Percentiles rank a stretch among this genome's conserved stretches.
Evolutionary conservation across 352 stramenopile species (phyloP).

Genomic region (Phytophthora capsici): DNA sequence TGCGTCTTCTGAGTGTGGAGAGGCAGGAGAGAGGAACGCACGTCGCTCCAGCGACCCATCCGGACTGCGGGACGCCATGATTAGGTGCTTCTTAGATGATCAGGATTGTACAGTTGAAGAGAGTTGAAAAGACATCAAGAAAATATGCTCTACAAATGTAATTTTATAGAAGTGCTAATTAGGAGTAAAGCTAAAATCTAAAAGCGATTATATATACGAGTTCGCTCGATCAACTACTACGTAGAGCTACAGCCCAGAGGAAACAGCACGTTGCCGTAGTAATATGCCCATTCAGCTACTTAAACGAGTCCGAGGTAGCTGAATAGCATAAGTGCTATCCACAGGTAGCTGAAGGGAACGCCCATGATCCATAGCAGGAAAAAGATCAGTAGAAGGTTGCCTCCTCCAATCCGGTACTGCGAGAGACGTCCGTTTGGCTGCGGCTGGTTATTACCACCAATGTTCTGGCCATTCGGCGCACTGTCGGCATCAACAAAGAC

Average conservation of each 20-base stretch:
- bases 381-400: slow-evolving; percentile 77
- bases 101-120: slow-evolving; percentile 4
- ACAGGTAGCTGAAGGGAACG: slow-evolving; percentile 80
- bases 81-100: background rate
- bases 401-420: slow-evolving; percentile 67
- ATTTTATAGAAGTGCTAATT: background rate
- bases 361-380: slow-evolving; percentile 85
- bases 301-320: slow-evolving; percentile 80
- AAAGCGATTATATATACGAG: slow-evolving; percentile 42
- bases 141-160: slow-evolving; percentile 9
- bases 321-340: slow-evolving; percentile 78
- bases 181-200: slow-evolving; percentile 36
- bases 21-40: slow-evolving; percentile 25
- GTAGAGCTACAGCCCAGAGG: background rate
- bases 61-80: slow-evolving; percentile 14
- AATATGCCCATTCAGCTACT: slow-evolving; percentile 5
- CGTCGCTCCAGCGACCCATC: slow-evolving; percentile 31
- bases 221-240: slow-evolving; percentile 24
- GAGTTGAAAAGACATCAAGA: background rate
- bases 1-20: slow-evolving; percentile 12
- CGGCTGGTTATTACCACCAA: slow-evolving; percentile 34
- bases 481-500: slow-evolving; percentile 27
- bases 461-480: slow-evolving; percentile 32
- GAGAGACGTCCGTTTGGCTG: slow-evolving; percentile 50
- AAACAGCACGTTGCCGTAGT: background rate